phyloP scores from a whole-genome alignment of 768 basidiomycete genomes.

The Hericium rajendrae region DNA sequence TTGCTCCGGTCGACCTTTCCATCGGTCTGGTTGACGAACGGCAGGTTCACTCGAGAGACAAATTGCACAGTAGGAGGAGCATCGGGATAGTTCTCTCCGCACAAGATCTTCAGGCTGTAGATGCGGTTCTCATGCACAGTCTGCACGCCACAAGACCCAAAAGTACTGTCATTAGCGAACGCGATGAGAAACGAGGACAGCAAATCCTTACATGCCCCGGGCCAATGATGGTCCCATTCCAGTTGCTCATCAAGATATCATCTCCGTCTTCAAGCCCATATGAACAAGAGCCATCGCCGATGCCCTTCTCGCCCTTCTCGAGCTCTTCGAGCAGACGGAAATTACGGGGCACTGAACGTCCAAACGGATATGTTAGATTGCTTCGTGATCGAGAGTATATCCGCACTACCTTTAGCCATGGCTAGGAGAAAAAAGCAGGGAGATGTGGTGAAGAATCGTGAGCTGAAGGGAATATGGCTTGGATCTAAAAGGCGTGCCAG shows the following conservation, averaged over 20 bases:
- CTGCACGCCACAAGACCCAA: conserved; percentile 28
- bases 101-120: conserved; percentile 88
- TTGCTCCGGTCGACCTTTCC: conserved; percentile 74
- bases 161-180: neutral
- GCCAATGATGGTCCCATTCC: conserved; percentile 99
- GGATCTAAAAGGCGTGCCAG: neutral
- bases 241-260: conserved; percentile 95
- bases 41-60: conserved; percentile 83
- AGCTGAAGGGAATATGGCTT: neutral
- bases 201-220: conserved; percentile 77
- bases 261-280: conserved; percentile 94
- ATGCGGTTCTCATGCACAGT: conserved; percentile 99
- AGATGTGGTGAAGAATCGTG: neutral
- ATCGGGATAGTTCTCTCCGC: conserved; percentile 71
- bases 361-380: neutral
- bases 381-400: conserved; percentile 5
- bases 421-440: neutral
- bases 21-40: conserved; percentile 68
- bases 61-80: conserved; percentile 74
- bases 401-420: conserved; percentile 25
- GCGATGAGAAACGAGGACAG: neutral
- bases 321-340: conserved; percentile 96
- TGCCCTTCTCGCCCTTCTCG: conserved; percentile 99
- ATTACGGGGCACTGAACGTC: conserved; percentile 76
- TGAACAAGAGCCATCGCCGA: conserved; percentile 95